Evolutionary conservation across 2,329 filamentous ascomycete genomes (phyloP).

Genomic region (Westerdykella aurantiaca): DNA sequence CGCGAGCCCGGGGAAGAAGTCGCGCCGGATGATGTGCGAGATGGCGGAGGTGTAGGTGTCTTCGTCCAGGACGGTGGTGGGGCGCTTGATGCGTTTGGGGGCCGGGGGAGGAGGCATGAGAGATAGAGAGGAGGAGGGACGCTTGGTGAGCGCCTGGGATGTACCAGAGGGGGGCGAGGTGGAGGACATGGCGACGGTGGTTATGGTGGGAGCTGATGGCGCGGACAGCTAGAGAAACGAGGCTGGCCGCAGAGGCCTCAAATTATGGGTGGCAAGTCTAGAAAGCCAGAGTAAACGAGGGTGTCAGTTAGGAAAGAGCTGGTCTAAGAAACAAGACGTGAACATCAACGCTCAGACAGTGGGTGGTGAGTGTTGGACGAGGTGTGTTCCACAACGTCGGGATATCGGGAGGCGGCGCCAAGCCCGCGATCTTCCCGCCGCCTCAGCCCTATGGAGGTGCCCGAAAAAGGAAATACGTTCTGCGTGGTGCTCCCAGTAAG

Average conservation of each 20-base stretch:
- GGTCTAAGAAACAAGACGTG: neutral
- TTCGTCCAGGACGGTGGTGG: conserved; percentile 82
- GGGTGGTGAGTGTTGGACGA: conserved; percentile 1
- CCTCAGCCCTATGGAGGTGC: conserved; percentile 25
- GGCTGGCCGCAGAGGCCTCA: neutral
- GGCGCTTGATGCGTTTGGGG: conserved; percentile 85
- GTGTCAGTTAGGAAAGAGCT: neutral
- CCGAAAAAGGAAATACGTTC: no score
- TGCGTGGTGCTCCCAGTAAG: neutral
- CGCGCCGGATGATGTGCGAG: conserved; percentile 89
- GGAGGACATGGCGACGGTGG: neutral
- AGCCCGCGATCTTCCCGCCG: conserved; percentile 21
- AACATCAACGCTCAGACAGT: neutral
- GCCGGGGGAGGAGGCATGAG: conserved; percentile 85
- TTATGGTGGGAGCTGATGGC: neutral
- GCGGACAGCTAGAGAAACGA: neutral
- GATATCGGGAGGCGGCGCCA: conserved; percentile 9
- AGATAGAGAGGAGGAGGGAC: conserved; percentile 54
- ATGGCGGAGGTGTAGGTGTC: conserved; percentile 86
- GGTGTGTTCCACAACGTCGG: no score
- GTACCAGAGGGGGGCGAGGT: conserved; percentile 17
- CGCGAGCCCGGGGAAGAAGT: conserved; percentile 90
- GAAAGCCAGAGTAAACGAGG: neutral
- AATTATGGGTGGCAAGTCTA: neutral
- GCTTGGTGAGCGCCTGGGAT: conserved; percentile 62